Conservation (phyloP, 108 stramenopile species). For the Discostella stelligeroides region DNA sequence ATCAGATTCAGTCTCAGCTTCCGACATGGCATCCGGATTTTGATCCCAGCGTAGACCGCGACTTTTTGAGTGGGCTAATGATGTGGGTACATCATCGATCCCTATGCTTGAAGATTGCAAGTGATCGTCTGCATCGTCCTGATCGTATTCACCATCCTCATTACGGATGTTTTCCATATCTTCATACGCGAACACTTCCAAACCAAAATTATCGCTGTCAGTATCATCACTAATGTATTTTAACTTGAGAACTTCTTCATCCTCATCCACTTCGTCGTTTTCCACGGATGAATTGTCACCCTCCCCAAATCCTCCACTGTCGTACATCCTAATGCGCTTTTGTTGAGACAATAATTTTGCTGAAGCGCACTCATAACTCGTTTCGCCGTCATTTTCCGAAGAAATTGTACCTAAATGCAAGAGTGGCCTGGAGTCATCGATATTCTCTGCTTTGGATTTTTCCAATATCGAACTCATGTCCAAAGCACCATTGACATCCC, state of each 20-base stretch:
- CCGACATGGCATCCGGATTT: conserved; percentile 39
- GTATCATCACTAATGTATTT: conserved; percentile 2
- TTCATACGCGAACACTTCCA: not conserved
- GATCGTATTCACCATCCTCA: conserved; percentile 14
- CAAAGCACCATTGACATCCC: conserved; percentile 19
- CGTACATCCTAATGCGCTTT: conserved; percentile 39
- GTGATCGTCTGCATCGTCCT: not conserved
- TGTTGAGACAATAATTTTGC: conserved; percentile 38
- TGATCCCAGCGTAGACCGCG: conserved; percentile 24
- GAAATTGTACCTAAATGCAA: conserved; percentile 19
- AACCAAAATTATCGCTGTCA: not conserved
- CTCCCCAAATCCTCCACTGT: conserved; percentile 29
- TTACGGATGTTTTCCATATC: conserved; percentile 14
- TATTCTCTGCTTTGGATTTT: conserved; percentile 16
- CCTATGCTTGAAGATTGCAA: conserved; percentile 15
- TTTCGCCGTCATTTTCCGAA: conserved; percentile 4
- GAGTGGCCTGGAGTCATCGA: conserved; percentile 13
- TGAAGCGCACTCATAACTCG: not conserved
- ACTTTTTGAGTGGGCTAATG: conserved; percentile 6
- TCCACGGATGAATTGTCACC: conserved; percentile 52
- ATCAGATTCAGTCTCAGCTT: conserved; percentile 36
- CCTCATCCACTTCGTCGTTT: conserved; percentile 8
- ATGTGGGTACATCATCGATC: conserved; percentile 8
- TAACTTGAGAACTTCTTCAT: conserved; percentile 1
- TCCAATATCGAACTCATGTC: conserved; percentile 10